phyloP scores from a whole-genome alignment of 2,329 filamentous ascomycete genomes.

The Achaetomium macrosporum region DNA sequence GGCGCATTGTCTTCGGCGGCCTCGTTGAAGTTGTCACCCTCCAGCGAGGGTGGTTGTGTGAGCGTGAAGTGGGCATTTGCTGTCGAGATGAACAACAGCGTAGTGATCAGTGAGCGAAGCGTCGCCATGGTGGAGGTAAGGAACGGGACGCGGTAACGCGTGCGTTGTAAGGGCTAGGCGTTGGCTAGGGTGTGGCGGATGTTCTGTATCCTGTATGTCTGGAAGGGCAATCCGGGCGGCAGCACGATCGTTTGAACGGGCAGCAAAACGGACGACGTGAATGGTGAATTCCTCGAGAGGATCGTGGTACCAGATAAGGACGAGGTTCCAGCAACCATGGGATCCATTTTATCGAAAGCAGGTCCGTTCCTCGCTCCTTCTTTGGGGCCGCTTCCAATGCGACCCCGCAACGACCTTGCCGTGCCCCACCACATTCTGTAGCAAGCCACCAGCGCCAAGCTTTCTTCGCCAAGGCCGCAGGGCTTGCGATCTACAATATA shows the following conservation, averaged over 20 bases:
- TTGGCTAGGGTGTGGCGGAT: not conserved
- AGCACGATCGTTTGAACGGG: too few relatives aligned
- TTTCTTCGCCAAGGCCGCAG: slow-evolving; percentile 10
- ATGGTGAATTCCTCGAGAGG: too few relatives aligned
- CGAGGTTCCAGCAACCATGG: too few relatives aligned
- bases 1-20: slow-evolving; percentile 41
- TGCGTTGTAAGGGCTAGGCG: not conserved
- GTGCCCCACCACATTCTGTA: not conserved
- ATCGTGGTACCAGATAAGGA: too few relatives aligned
- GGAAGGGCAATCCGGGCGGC: too few relatives aligned
- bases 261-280: too few relatives aligned
- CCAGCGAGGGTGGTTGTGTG: slow-evolving; percentile 41
- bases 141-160: not conserved
- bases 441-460: slow-evolving; percentile 7
- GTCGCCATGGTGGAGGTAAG: slow-evolving; percentile 32
- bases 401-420: too few relatives aligned
- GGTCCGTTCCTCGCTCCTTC: too few relatives aligned
- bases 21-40: slow-evolving; percentile 36
- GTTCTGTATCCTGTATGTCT: too few relatives aligned
- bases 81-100: slow-evolving; percentile 34
- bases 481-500: not conserved
- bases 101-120: slow-evolving; percentile 32
- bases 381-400: too few relatives aligned
- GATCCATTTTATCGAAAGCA: too few relatives aligned
- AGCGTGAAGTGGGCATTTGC: slow-evolving; percentile 51